These are phyloP conservation scores for Microcera coccophila DNA, from an alignment of 2,329 filamentous ascomycete species.

Conservation along the genomic window DNA sequence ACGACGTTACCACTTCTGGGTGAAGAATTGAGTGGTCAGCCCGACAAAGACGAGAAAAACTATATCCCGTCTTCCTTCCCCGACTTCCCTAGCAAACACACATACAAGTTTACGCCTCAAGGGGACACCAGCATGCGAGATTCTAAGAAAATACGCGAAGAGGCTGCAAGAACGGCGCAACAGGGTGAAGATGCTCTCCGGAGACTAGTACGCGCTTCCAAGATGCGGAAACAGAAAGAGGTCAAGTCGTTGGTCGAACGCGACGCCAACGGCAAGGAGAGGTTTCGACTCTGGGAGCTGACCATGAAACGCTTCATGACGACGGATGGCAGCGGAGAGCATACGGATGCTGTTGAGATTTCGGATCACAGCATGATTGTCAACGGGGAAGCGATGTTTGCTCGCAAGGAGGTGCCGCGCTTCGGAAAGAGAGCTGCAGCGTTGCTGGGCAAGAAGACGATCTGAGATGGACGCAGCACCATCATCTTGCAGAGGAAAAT, in stretches of 20 bases:
- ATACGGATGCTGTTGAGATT: slow-evolving; percentile 45
- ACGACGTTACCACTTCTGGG: slow-evolving; percentile 45
- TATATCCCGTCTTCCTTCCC: slow-evolving; percentile 60
- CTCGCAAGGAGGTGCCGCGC: slow-evolving; percentile 51
- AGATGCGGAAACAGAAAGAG: slow-evolving; percentile 62
- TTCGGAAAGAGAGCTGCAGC: slow-evolving; percentile 39
- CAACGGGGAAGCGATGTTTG: slow-evolving; percentile 51
- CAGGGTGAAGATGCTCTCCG: slow-evolving; percentile 60
- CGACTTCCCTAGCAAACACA: slow-evolving; percentile 61
- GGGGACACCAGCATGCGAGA: slow-evolving; percentile 46
- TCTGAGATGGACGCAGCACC: slow-evolving; percentile 5
- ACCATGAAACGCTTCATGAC: slow-evolving; percentile 56
- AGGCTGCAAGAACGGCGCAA: slow-evolving; percentile 56
- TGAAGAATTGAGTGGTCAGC: slow-evolving; percentile 54
- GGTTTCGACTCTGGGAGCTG: slow-evolving; percentile 58
- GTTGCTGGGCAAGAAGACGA: slow-evolving; percentile 21
- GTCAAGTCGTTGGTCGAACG: slow-evolving; percentile 54
- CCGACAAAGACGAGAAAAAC: slow-evolving; percentile 51
- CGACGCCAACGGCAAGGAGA: slow-evolving; percentile 49
- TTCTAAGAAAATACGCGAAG: slow-evolving; percentile 55
- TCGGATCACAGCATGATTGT: slow-evolving; percentile 64
- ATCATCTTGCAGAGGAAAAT: not conserved
- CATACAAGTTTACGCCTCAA: slow-evolving; percentile 57
- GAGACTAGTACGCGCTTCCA: slow-evolving; percentile 57
- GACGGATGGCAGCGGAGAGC: slow-evolving; percentile 27